Evolutionary conservation across 805 yeast species (phyloP), one percentile per base, ranked within the genome.

Genomic region (Starmerella floricola): DNA sequence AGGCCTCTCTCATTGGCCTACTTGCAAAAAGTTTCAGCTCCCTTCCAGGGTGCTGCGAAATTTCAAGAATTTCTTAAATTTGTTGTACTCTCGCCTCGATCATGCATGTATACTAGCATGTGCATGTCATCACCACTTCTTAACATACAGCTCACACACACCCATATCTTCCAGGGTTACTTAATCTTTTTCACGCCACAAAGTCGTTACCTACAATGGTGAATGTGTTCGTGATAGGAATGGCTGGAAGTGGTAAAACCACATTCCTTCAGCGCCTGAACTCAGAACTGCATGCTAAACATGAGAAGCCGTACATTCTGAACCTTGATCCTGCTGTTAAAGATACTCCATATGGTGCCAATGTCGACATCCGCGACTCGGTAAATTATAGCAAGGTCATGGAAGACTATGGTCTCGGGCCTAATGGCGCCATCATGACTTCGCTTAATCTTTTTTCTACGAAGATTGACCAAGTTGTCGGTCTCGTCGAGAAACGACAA

Each of bases 401-500:
- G 97, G 91, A 86, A 54, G 87, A 87, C 58, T 66, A 88, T 59
- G 80, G 83, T 45, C 62, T 91, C 44, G 99, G 99, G 0, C 99
- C 99, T 12, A 91, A 91, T 58, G 99, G 99, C 44, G 97, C 97
- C 2, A 91, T 91, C 58, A 95, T 93, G 50, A 91, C 98, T 0
- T 84, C 95, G 17, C 68, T 91, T 47, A 91, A 91, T 58, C 66
- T 91, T 39, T 91, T 91, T 58, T 69, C 95, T 37, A 91, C 99
- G 12, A 91, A 91, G 62, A 85, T 91, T 44, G 99, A 91, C 60
- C 98, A 91, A 64, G 96, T 91, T 4, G 77, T 91, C 37, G 72
- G 73, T 30, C 66, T 91, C 30, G 81, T 88, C 17, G 94, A 86
- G 55, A 85, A 86, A 57, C 74, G 88, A 52, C 65, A 77, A 1